Evolutionary conservation across 768 basidiomycete genomes (phyloP).

Genomic region (Porpolomopsis calyptriformis): DNA sequence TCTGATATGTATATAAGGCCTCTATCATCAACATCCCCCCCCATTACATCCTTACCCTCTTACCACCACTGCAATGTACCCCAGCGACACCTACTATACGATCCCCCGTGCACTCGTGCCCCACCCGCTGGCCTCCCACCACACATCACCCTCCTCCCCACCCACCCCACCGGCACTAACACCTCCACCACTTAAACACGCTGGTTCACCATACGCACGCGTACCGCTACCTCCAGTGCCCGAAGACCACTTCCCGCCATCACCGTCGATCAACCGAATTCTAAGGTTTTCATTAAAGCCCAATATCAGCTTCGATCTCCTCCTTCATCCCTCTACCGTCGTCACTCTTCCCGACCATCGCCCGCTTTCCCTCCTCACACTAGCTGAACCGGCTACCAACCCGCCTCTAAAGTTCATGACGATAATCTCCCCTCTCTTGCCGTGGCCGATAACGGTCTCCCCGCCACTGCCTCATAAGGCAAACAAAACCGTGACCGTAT

Average conservation of each 20-base stretch:
- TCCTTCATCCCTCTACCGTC: conserved; percentile 21
- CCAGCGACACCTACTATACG: neutral
- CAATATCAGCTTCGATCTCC: conserved; percentile 29
- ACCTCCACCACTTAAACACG: conserved; percentile 28
- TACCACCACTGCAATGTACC: neutral
- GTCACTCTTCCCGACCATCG: conserved; percentile 10
- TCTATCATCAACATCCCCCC: neutral
- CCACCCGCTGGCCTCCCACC: neutral
- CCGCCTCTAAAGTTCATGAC: conserved; percentile 25
- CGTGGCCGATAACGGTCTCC: conserved; percentile 25
- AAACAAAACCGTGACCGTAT: conserved; percentile 11
- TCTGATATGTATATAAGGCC: neutral
- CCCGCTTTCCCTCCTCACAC: conserved; percentile 4
- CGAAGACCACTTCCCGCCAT: conserved; percentile 8
- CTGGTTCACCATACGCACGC: conserved; percentile 11
- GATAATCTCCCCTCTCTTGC: conserved; percentile 21
- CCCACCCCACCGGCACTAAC: conserved; percentile 28
- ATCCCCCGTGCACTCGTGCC: neutral
- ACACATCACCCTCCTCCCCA: neutral
- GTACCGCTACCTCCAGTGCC: conserved; percentile 2
- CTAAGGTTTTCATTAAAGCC: conserved; percentile 32
- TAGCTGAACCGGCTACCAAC: conserved; percentile 25
- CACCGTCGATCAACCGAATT: conserved; percentile 32
- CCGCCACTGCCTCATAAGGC: conserved; percentile 4
- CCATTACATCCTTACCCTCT: neutral